A percentile compares a stretch with the other conserved stretches of the same genome.
phyloP scores from a whole-genome alignment of 2,329 filamentous ascomycete genomes.

The Sporothrix schenckii region DNA sequence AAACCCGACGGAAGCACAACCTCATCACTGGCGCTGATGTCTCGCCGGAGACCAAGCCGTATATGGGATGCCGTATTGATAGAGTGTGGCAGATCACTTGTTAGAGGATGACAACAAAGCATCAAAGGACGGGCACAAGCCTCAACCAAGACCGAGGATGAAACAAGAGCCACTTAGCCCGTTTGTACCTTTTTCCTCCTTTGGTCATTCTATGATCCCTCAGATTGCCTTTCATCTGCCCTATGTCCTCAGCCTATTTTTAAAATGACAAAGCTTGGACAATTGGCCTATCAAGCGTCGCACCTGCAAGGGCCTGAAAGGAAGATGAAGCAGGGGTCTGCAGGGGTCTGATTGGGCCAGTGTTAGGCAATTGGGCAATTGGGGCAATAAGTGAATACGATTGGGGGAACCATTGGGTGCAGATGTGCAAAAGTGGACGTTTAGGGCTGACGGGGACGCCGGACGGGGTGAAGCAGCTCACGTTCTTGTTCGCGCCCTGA shows the following conservation, averaged over 20 bases:
- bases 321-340: constrained; percentile 10
- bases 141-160: constrained; percentile 22
- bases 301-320: neutral
- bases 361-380: neutral
- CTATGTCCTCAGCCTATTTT: constrained; percentile 2
- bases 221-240: neutral
- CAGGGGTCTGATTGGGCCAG: constrained; percentile 16
- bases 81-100: constrained; percentile 13
- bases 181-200: neutral
- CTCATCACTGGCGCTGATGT: constrained; percentile 16
- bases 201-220: neutral
- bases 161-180: constrained; percentile 16
- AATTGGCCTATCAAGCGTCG: constrained; percentile 27
- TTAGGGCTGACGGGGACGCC: constrained; percentile 32
- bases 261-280: constrained; percentile 28
- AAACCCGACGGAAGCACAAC: neutral
- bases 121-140: constrained; percentile 4
- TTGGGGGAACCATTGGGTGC: neutral
- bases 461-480: neutral
- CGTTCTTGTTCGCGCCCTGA: neutral
- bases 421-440: constrained; percentile 6
- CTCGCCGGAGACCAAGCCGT: constrained; percentile 12
- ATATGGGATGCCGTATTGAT: constrained; percentile 21
- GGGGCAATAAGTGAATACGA: neutral
- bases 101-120: neutral